Evolutionary conservation across 2,329 filamentous ascomycete genomes (phyloP), one percentile per base, ranked within the genome.

Genomic region (Phaeosphaeria sp.): DNA sequence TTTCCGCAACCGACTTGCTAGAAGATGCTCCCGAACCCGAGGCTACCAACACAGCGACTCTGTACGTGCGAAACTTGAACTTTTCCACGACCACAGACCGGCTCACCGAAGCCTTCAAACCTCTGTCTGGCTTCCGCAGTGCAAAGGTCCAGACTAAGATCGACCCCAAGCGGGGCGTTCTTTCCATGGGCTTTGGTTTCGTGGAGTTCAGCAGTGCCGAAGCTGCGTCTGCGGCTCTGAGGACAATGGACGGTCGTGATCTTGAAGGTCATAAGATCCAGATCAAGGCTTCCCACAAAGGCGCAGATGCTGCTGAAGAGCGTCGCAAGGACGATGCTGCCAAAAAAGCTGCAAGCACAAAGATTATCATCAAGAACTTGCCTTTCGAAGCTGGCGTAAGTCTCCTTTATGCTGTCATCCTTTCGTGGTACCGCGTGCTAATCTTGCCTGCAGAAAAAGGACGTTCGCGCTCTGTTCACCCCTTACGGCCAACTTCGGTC

Each of bases 331-430:
- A 94, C 65, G 93, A 98, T 73, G 87, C 86, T 64, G 88, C 90
- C 50, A 96, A 93, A 83, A 96, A 94, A 78, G 80, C 86, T 50
- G 88, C 91, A 22, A 86, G 88, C 66, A 97, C 93, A 48, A 98
- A 98, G 84, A 90, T 99, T 73, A 89, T 98, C 78, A 90, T 99
- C 82, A 99, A 98, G 84, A 99, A 99, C 82, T 81, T 99, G 78
- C 94, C 95, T 20, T 99, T 99, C 81, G 92, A 98, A 81, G 90
- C 91, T 55, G 72, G 68, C 56, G 72, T 73, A 66, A 64, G 71
- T 64, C n/a, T 17, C 49, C 46, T 44, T 56, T 36, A 36, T 36
- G 3, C 57, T 49, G 48, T 60, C 22, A 52, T 42, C 20, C n/a
- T 27, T 17, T 47, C 52, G 24, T 39, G 40, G 33, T 42, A 54